phyloP scores from a whole-genome alignment of 805 yeast species.

The Barnettozyma pratensis region DNA sequence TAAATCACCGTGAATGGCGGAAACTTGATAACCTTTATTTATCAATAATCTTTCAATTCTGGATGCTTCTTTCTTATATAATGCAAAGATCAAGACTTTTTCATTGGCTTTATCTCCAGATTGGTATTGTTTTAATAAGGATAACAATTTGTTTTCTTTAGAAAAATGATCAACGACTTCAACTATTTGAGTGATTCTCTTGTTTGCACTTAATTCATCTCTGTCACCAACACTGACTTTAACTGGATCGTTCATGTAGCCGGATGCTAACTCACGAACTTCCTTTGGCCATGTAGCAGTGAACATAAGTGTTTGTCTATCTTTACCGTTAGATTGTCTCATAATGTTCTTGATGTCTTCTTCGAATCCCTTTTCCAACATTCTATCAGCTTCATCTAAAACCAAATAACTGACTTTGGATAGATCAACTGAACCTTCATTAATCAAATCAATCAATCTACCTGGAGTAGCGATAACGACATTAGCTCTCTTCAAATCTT shows the following conservation, averaged over 20 bases:
- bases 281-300: conserved; percentile 99
- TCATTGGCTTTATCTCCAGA: conserved; percentile 63
- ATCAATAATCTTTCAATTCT: conserved; percentile 76
- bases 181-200: conserved; percentile 87
- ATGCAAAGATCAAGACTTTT: conserved; percentile 85
- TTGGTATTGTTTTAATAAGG: conserved; percentile 69
- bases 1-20: conserved; percentile 96
- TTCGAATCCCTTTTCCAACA: conserved; percentile 98
- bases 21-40: conserved; percentile 71
- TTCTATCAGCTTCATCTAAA: conserved; percentile 96
- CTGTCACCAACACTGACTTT: conserved; percentile 91
- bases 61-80: conserved; percentile 94
- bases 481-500: conserved; percentile 57
- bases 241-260: conserved; percentile 81
- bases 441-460: conserved; percentile 81
- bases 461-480: conserved; percentile 99
- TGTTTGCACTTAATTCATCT: conserved; percentile 91
- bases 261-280: conserved; percentile 85
- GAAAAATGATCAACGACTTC: conserved; percentile 81
- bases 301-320: conserved; percentile 93
- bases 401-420: conserved; percentile 70
- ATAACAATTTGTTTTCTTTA: conserved; percentile 73
- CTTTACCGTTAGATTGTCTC: conserved; percentile 43
- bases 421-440: conserved; percentile 79
- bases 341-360: conserved; percentile 88